phyloP scores from a whole-genome alignment of 306 rosid species.

The Cicer pinnatifidum region DNA sequence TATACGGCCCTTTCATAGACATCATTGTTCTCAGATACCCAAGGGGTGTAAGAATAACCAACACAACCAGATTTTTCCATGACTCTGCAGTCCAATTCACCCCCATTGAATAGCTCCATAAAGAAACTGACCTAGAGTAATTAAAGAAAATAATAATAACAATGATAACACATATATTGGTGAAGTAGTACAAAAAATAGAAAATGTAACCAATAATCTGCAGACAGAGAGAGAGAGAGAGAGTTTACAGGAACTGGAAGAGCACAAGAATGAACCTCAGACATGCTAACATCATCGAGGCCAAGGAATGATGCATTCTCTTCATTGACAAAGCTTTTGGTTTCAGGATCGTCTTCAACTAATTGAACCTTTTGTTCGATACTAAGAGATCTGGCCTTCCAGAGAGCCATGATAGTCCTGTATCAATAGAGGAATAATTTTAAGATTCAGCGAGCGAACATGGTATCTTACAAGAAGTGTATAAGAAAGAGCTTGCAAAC shows the following conservation, averaged over 20 bases:
- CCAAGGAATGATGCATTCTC: constrained; percentile 79
- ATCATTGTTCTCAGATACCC: constrained; percentile 82
- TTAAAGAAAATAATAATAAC: constrained; percentile 42
- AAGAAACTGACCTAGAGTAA: constrained; percentile 64
- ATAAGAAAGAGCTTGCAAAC: constrained; percentile 25
- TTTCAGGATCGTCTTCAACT: constrained; percentile 81
- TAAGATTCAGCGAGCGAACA: constrained; percentile 9
- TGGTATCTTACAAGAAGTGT: constrained; percentile 16
- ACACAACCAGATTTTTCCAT: constrained; percentile 86
- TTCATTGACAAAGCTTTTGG: constrained; percentile 60
- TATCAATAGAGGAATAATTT: constrained; percentile 43
- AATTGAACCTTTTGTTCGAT: constrained; percentile 91
- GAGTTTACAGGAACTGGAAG: constrained; percentile 71
- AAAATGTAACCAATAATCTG: constrained; percentile 24
- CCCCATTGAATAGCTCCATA: constrained; percentile 79
- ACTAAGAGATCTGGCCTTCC: constrained; percentile 91
- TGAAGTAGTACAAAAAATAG: not conserved
- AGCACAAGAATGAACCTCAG: constrained; percentile 67
- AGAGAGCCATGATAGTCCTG: constrained; percentile 95
- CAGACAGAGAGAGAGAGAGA: constrained; percentile 36
- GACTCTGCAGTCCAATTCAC: constrained; percentile 72
- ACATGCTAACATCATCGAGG: constrained; percentile 74
- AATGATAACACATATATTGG: constrained; percentile 23
- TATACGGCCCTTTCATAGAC: constrained; percentile 72
- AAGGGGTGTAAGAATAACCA: constrained; percentile 78